Evolutionary conservation across 495 filamentous ascomycete species (phyloP).

Genomic region (Cairneyella variabilis): DNA sequence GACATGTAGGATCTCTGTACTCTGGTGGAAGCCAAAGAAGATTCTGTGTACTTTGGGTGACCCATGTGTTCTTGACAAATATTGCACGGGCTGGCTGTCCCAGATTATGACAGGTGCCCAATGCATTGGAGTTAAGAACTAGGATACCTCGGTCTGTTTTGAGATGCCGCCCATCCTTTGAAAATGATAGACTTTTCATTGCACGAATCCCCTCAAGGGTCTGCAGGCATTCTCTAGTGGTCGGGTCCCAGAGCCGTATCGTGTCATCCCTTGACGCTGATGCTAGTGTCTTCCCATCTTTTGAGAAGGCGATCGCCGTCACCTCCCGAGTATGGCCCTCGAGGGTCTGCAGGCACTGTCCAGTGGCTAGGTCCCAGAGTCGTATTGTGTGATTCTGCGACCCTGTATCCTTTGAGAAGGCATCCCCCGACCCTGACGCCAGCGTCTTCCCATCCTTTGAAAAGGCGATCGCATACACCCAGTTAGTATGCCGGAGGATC

Average conservation of each 20-base stretch:
- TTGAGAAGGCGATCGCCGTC: slow-evolving; percentile 18
- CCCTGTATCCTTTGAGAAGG: no score
- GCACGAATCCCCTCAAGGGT: no score
- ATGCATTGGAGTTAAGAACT: background rate
- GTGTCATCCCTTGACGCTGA: slow-evolving; percentile 15
- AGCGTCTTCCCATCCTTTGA: no score
- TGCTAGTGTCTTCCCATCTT: slow-evolving; percentile 13
- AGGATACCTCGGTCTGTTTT: background rate
- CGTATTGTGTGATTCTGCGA: no score
- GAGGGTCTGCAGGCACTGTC: no score
- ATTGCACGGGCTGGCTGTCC: background rate
- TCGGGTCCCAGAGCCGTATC: slow-evolving; percentile 21
- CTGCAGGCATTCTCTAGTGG: slow-evolving; percentile 21
- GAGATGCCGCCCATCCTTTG: background rate
- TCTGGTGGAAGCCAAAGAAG: background rate
- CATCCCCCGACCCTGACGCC: no score
- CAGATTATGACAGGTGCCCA: background rate
- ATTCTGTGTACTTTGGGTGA: background rate
- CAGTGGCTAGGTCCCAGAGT: no score
- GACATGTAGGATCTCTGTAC: background rate
- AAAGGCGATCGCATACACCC: no score
- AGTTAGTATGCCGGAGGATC: no score
- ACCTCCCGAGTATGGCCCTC: slow-evolving; percentile 10
- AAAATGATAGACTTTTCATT: background rate
- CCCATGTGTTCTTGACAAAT: background rate